Evolutionary conservation across 257 asterid species (phyloP).

Genomic region (Solanum virginianum): DNA sequence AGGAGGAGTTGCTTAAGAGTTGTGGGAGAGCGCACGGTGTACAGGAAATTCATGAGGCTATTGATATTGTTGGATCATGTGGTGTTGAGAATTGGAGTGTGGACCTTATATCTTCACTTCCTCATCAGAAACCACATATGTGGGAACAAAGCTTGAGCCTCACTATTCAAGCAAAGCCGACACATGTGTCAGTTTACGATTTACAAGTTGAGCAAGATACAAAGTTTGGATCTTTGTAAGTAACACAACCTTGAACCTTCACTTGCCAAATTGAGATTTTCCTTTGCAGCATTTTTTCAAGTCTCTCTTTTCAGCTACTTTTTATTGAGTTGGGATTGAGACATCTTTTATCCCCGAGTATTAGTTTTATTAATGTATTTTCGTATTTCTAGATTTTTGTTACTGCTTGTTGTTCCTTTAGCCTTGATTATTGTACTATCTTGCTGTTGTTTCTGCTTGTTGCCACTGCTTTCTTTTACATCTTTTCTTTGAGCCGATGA

Average conservation of each 20-base stretch:
- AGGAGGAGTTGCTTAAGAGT: slow-evolving; percentile 62
- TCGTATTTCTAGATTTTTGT: not conserved
- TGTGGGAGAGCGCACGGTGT: slow-evolving; percentile 96
- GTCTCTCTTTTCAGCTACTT: not conserved
- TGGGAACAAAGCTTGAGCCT: slow-evolving; percentile 87
- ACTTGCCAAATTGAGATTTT: not conserved
- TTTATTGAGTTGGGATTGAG: not conserved
- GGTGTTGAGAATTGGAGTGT: slow-evolving; percentile 78
- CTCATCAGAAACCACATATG: slow-evolving; percentile 61
- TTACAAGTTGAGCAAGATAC: slow-evolving; percentile 85
- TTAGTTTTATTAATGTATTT: not conserved
- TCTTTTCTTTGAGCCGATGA: not conserved
- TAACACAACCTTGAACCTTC: not conserved
- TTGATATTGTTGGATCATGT: slow-evolving; percentile 51
- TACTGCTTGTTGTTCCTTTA: not conserved
- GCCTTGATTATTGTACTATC: not conserved
- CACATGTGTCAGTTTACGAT: slow-evolving; percentile 88
- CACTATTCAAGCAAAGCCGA: slow-evolving; percentile 47
- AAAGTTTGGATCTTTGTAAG: slow-evolving; percentile 77
- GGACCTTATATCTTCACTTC: slow-evolving; percentile 90
- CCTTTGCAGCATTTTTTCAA: not conserved
- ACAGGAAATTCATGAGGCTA: slow-evolving; percentile 58
- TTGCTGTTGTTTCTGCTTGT: not conserved
- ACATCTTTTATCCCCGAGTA: not conserved
- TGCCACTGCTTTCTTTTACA: not conserved